A percentile compares a stretch with the other conserved stretches of the same genome.
Evolutionary conservation across 441 rosid species (phyloP).

Genomic region (Metrosideros polymorpha): DNA sequence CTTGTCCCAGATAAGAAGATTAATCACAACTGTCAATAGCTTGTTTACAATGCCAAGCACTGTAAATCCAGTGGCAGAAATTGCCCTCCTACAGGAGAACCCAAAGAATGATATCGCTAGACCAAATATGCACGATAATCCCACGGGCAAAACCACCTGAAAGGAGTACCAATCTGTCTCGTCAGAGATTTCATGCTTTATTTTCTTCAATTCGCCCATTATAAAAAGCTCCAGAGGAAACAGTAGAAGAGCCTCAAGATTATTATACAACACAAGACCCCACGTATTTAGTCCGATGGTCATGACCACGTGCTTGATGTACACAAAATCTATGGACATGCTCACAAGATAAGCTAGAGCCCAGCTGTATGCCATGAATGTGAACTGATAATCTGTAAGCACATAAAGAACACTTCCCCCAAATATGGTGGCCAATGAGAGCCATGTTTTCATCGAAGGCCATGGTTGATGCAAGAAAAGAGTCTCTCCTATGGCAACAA

Average conservation of each 20-base stretch:
- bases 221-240: conserved; percentile 87
- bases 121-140: conserved; percentile 73
- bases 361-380: conserved; percentile 81
- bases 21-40: conserved; percentile 80
- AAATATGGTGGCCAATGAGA: conserved; percentile 66
- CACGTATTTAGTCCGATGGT: conserved; percentile 84
- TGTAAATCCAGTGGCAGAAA: conserved; percentile 94
- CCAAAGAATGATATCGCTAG: conserved; percentile 91
- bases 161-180: conserved; percentile 71
- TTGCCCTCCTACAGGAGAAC: conserved; percentile 85
- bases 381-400: conserved; percentile 83
- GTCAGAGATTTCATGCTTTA: conserved; percentile 60
- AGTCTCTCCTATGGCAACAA: conserved; percentile 92
- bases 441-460: conserved; percentile 76
- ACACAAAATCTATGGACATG: conserved; percentile 92
- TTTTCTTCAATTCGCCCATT: conserved; percentile 92
- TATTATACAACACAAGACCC: conserved; percentile 93
- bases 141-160: conserved; percentile 65
- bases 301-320: conserved; percentile 96
- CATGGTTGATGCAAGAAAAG: conserved; percentile 80
- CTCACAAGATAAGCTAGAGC: conserved; percentile 80
- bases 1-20: conserved; percentile 87
- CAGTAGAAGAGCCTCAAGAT: conserved; percentile 85
- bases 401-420: conserved; percentile 85
- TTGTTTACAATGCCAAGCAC: conserved; percentile 96